Percentiles rank a stretch among this genome's conserved stretches.
phyloP scores from a whole-genome alignment of 1,284 basidiomycete genomes.

The Trametes versicolor region DNA sequence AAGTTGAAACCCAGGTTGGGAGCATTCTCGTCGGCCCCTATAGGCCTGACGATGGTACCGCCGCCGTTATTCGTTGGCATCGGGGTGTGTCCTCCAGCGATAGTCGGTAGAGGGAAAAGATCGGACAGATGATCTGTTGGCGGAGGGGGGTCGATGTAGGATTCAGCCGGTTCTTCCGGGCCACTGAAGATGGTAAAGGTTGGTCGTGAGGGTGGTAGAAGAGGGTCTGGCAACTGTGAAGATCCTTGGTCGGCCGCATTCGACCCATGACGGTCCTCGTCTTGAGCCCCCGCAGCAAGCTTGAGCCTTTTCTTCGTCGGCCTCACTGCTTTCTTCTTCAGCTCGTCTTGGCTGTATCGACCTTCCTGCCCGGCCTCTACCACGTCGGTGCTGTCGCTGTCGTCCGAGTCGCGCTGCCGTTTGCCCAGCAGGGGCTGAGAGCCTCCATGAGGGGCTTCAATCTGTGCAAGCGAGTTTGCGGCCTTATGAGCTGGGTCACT shows the following conservation, averaged over 20 bases:
- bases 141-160: constrained; percentile 37
- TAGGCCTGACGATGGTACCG: constrained; percentile 45
- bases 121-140: constrained; percentile 57
- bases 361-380: constrained; percentile 53
- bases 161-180: constrained; percentile 43
- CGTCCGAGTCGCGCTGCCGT: constrained; percentile 61
- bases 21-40: constrained; percentile 60
- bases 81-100: constrained; percentile 24
- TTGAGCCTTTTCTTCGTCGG: constrained; percentile 65
- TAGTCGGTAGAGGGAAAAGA: constrained; percentile 54
- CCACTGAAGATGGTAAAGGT: constrained; percentile 45
- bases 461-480: not conserved
- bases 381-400: constrained; percentile 52
- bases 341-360: constrained; percentile 47
- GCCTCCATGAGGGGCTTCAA: constrained; percentile 14
- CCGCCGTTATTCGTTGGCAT: constrained; percentile 36
- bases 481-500: constrained; percentile 10
- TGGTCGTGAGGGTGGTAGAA: constrained; percentile 29
- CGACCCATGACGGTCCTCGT: not conserved
- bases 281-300: constrained; percentile 29
- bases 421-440: constrained; percentile 60
- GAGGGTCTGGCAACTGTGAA: constrained; percentile 3
- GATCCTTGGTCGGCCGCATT: constrained; percentile 3
- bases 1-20: constrained; percentile 53
- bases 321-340: constrained; percentile 48